phyloP scores from a whole-genome alignment of 2,329 filamentous ascomycete species.

The Arthrocladium fulminans region DNA sequence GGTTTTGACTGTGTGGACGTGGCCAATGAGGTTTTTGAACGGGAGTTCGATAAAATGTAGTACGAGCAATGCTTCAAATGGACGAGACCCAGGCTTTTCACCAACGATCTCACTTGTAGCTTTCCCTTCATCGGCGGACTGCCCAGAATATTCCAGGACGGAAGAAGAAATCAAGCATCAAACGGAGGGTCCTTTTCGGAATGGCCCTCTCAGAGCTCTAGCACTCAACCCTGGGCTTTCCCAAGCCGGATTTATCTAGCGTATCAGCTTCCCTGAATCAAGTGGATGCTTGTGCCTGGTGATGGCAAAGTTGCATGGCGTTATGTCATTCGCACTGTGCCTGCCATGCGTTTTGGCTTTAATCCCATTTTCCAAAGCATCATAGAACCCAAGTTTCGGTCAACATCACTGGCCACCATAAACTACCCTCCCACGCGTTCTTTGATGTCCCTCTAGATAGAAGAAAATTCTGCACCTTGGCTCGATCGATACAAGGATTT shows the following conservation, averaged over 20 bases:
- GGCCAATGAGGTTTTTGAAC: conserved; percentile 45
- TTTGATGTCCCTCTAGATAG: too few species aligned
- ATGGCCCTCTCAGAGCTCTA: not conserved
- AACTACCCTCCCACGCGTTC: not conserved
- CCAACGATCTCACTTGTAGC: too few species aligned
- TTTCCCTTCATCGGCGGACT: not conserved
- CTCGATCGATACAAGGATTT: not conserved
- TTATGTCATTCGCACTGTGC: conserved; percentile 9
- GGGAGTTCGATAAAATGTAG: conserved; percentile 30
- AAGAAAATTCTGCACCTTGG: not conserved
- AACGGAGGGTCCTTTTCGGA: not conserved
- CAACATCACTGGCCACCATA: not conserved
- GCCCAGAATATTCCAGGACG: not conserved
- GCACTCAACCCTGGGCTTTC: not conserved
- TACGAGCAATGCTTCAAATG: not conserved
- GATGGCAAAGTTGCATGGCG: not conserved
- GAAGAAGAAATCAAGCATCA: not conserved
- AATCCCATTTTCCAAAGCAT: not conserved
- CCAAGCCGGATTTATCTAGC: not conserved
- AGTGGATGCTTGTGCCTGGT: not conserved
- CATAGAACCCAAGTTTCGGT: not conserved
- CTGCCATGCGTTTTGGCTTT: not conserved
- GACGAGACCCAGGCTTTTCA: too few species aligned
- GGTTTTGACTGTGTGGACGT: conserved; percentile 53
- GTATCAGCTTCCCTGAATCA: not conserved